These are phyloP conservation scores for Delphinella strobiligena DNA, from an alignment of 2,329 filamentous ascomycete genomes.

Conservation along the genomic window DNA sequence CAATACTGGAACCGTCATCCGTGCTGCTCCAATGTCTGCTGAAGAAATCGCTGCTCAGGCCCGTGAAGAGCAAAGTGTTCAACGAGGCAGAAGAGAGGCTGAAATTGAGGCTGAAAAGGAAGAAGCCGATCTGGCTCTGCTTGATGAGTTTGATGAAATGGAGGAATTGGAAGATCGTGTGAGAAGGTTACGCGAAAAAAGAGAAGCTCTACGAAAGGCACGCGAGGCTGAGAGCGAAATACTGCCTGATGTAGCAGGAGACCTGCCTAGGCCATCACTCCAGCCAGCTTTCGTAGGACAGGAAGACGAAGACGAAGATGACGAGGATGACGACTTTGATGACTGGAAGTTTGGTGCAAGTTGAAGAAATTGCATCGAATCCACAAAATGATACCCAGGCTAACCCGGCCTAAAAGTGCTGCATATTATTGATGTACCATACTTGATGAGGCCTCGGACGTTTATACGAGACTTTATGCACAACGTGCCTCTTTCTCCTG, in stretches of 20 bases:
- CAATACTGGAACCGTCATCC: constrained; percentile 27
- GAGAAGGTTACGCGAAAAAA: constrained; percentile 31
- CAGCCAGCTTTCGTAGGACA: neutral
- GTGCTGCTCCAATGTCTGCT: constrained; percentile 33
- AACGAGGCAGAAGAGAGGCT: constrained; percentile 28
- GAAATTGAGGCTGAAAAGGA: constrained; percentile 37
- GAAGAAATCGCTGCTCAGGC: constrained; percentile 35
- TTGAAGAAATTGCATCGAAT: constrained; percentile 4
- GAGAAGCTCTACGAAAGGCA: constrained; percentile 28
- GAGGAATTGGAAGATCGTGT: constrained; percentile 34
- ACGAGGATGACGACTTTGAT: constrained; percentile 13
- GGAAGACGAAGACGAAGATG: constrained; percentile 14
- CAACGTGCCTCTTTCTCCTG: no score
- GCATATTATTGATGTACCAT: no score
- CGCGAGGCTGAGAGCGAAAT: constrained; percentile 7
- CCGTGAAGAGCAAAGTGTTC: constrained; percentile 30
- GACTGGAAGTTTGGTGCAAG: constrained; percentile 14
- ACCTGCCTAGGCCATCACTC: constrained; percentile 1
- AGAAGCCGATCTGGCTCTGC: constrained; percentile 31
- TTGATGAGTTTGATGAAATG: constrained; percentile 41
- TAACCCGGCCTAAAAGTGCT: neutral
- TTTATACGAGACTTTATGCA: no score
- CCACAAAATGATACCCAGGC: constrained; percentile 4
- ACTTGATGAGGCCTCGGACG: no score
- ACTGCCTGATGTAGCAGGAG: neutral